Evolutionary conservation across 257 asterid species (phyloP).

Genomic region (Ballota nigra): DNA sequence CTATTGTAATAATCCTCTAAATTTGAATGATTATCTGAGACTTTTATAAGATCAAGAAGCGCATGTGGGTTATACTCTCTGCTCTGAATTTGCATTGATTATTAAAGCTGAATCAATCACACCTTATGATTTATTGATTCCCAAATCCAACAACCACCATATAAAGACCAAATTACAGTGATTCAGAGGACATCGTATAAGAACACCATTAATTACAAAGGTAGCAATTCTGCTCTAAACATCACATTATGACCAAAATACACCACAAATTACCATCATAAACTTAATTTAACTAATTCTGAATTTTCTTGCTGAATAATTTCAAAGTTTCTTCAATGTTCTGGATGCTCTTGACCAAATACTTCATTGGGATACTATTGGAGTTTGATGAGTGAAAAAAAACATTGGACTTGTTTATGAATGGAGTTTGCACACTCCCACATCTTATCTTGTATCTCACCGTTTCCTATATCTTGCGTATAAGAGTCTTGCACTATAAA

Average conservation of each 20-base stretch:
- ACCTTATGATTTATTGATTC: neutral
- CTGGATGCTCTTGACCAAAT: neutral
- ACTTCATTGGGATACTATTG: neutral
- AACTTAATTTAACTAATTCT: neutral
- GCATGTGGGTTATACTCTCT: neutral
- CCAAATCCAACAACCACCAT: neutral
- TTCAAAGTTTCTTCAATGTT: neutral
- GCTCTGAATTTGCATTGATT: neutral
- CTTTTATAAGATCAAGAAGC: neutral
- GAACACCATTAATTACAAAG: neutral
- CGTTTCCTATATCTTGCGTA: neutral
- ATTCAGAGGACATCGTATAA: too few species aligned
- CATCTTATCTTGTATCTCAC: neutral
- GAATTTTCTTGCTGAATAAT: neutral
- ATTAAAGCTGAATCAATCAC: neutral
- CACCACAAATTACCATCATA: neutral
- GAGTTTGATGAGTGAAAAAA: slow-evolving; percentile 5
- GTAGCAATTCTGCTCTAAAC: neutral
- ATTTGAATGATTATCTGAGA: neutral
- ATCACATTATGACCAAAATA: neutral
- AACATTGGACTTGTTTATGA: neutral
- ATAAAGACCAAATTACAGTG: neutral
- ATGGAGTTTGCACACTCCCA: neutral
- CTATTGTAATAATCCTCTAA: neutral
- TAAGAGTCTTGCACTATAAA: neutral